phyloP scores from a whole-genome alignment of 768 basidiomycete species.

The Termitomyces sp. region DNA sequence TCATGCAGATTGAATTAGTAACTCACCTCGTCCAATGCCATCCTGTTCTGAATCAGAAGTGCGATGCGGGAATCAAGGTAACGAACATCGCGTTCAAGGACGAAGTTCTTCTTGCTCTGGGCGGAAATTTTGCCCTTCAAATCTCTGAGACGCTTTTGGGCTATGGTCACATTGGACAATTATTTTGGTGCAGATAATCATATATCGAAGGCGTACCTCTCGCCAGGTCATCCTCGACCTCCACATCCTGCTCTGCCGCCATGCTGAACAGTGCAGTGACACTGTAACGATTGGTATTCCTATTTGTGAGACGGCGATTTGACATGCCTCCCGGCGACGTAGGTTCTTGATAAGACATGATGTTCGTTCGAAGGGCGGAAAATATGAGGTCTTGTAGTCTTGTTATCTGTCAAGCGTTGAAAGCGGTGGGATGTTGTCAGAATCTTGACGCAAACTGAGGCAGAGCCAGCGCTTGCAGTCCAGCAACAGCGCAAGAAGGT shows the following conservation, averaged over 20 bases:
- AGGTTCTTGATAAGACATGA: conserved; percentile 62
- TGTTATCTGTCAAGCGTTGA: conserved; percentile 12
- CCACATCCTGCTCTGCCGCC: conserved; percentile 98
- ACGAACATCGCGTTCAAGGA: conserved; percentile 95
- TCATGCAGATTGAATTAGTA: conserved; percentile 1
- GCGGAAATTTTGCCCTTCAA: conserved; percentile 96
- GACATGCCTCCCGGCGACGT: conserved; percentile 62
- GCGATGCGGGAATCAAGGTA: conserved; percentile 98
- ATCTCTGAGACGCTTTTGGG: conserved; percentile 95
- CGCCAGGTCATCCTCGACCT: conserved; percentile 95
- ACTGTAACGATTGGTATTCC: conserved; percentile 94
- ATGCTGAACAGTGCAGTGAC: conserved; percentile 95
- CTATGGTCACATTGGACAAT: conserved; percentile 31
- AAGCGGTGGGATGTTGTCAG: conserved; percentile 6
- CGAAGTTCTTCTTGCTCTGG: conserved; percentile 99
- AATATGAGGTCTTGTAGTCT: conserved; percentile 14
- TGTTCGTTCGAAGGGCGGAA: conserved; percentile 23
- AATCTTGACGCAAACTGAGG: conserved; percentile 21
- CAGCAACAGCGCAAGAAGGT: conserved; percentile 19
- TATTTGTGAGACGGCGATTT: conserved; percentile 74
- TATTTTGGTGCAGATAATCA: conserved; percentile 1
- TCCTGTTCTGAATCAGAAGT: conserved; percentile 94
- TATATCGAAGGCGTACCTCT: conserved; percentile 57
- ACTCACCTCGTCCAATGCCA: conserved; percentile 91
- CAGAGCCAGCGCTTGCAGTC: conserved; percentile 41